Conservation (phyloP, 305 asterid species). For the Rubia occidens region DNA sequence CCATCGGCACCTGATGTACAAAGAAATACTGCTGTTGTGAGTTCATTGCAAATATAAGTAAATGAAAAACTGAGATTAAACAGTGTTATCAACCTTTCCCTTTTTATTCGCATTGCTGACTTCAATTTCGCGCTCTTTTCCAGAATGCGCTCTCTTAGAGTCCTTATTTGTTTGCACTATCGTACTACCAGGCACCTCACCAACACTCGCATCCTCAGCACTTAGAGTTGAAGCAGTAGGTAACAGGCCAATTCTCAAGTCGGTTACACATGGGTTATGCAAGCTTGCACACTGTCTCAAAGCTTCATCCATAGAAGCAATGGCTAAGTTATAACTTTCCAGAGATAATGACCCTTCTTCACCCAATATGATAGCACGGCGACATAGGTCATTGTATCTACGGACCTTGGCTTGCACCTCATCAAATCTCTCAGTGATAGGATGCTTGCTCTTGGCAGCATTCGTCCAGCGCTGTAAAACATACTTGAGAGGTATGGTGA, state of each 20-base stretch:
- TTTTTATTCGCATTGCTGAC: slow-evolving; percentile 40
- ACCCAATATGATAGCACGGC: slow-evolving; percentile 80
- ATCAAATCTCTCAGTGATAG: slow-evolving; percentile 55
- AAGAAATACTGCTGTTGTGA: slow-evolving; percentile 12
- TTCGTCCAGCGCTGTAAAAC: slow-evolving; percentile 86
- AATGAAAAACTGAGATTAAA: not conserved
- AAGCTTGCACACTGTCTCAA: slow-evolving; percentile 36
- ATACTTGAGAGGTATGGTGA: slow-evolving; percentile 60
- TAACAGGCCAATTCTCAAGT: slow-evolving; percentile 29
- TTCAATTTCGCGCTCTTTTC: slow-evolving; percentile 43
- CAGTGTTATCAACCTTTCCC: slow-evolving; percentile 60
- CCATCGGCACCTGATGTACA: slow-evolving; percentile 48
- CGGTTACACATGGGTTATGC: slow-evolving; percentile 32
- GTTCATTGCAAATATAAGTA: not conserved
- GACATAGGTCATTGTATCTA: slow-evolving; percentile 80
- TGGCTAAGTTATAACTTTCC: slow-evolving; percentile 67
- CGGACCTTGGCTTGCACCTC: slow-evolving; percentile 79
- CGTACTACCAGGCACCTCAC: slow-evolving; percentile 28
- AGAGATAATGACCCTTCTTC: slow-evolving; percentile 87
- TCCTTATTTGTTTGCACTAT: slow-evolving; percentile 31
- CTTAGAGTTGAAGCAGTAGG: slow-evolving; percentile 35
- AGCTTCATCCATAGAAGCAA: slow-evolving; percentile 59
- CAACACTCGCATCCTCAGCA: slow-evolving; percentile 34
- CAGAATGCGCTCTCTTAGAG: slow-evolving; percentile 50
- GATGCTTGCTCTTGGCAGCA: slow-evolving; percentile 65